Conservation (phyloP, 306 rosid species). For the Prunus mira region DNA sequence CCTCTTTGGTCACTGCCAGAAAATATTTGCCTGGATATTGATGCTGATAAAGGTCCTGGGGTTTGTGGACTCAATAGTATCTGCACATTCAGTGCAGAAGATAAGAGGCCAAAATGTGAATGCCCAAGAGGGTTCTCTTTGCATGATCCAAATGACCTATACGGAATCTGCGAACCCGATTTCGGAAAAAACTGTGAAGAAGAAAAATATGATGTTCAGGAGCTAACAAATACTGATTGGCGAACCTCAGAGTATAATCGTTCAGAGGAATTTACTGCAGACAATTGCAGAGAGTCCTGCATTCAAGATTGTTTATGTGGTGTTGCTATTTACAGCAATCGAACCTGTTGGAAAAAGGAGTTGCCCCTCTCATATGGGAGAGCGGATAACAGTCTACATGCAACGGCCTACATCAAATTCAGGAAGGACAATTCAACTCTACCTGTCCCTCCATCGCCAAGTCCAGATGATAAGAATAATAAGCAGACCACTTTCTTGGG, state of each 20-base stretch:
- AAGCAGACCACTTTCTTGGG: slow-evolving; percentile 1
- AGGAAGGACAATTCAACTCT: not conserved
- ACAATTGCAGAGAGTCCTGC: slow-evolving; percentile 24
- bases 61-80: slow-evolving; percentile 50
- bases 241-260: slow-evolving; percentile 16
- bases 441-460: not conserved
- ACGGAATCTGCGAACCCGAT: slow-evolving; percentile 22
- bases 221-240: slow-evolving; percentile 21
- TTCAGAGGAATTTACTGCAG: not conserved
- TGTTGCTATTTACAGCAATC: slow-evolving; percentile 4
- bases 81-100: slow-evolving; percentile 21
- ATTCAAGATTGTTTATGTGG: slow-evolving; percentile 32
- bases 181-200: slow-evolving; percentile 20
- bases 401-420: slow-evolving; percentile 16
- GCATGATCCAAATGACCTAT: slow-evolving; percentile 19
- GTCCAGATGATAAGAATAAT: not conserved
- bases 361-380: slow-evolving; percentile 40
- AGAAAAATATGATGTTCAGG: slow-evolving; percentile 14
- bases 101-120: slow-evolving; percentile 25
- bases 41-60: slow-evolving; percentile 8
- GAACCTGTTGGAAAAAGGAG: slow-evolving; percentile 38
- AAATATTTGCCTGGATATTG: not conserved
- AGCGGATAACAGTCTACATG: not conserved
- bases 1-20: not conserved
- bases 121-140: slow-evolving; percentile 30